These are phyloP conservation scores for Nyssa sinensis DNA, from an alignment of 148 eudicot genomes.

Conservation along the genomic window DNA sequence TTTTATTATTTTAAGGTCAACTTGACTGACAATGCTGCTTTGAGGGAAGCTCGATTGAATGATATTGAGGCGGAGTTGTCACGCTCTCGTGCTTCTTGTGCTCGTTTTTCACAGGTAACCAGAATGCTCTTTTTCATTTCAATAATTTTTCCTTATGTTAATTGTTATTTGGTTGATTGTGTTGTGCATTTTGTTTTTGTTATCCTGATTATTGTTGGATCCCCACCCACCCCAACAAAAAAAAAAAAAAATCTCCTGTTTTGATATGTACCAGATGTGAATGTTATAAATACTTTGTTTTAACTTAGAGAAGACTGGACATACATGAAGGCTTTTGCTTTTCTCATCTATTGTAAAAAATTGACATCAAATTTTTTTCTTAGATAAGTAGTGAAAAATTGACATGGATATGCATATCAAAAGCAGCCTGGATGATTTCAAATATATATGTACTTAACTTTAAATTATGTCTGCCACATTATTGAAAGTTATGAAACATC, in stretches of 20 bases:
- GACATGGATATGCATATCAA: too few species aligned
- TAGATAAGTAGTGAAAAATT: too few species aligned
- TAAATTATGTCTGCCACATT: neutral
- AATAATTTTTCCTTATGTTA: neutral
- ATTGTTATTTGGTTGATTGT: neutral
- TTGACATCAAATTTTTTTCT: too few species aligned
- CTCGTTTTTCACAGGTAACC: conserved; percentile 53
- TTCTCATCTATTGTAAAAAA: neutral
- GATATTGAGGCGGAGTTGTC: conserved; percentile 74
- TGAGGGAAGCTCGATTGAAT: conserved; percentile 64
- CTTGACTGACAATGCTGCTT: conserved; percentile 66
- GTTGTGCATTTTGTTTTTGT: neutral
- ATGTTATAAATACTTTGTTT: too few species aligned
- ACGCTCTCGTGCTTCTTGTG: conserved; percentile 53
- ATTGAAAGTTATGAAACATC: neutral
- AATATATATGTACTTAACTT: too few species aligned
- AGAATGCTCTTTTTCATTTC: neutral
- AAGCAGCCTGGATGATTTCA: too few species aligned
- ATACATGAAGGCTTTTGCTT: too few species aligned
- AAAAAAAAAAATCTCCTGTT: too few species aligned
- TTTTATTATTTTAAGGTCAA: conserved; percentile 38
- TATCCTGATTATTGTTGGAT: too few species aligned
- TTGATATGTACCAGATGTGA: too few species aligned
- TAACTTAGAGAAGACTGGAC: too few species aligned
- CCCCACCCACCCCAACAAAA: too few species aligned